phyloP scores from a whole-genome alignment of 805 yeast genomes.

The Kuraishia molischiana region DNA sequence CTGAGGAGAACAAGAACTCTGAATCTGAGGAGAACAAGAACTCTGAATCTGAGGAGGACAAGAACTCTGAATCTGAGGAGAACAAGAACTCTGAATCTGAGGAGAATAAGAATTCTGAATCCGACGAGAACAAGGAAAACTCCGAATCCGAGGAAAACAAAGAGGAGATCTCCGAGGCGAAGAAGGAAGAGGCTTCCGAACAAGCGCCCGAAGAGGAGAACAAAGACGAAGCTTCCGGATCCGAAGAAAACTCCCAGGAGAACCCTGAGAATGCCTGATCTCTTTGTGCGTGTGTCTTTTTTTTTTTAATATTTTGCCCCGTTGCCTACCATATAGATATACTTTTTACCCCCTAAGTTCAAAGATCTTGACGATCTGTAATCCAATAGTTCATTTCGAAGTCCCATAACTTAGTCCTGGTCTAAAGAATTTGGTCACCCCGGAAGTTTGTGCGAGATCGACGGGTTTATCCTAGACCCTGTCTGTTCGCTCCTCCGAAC shows the following conservation, averaged over 20 bases:
- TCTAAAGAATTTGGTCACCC: too few relatives aligned
- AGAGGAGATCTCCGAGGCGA: background rate
- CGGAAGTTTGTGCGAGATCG: too few relatives aligned
- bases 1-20: background rate
- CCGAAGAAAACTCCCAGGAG: background rate
- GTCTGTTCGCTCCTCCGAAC: too few relatives aligned
- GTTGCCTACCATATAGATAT: too few relatives aligned
- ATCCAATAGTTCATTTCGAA: too few relatives aligned
- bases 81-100: background rate
- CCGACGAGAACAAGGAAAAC: background rate
- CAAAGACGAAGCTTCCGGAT: background rate
- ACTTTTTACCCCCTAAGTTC: too few relatives aligned
- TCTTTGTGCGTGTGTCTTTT: too few relatives aligned
- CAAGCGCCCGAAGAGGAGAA: background rate
- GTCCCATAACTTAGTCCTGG: too few relatives aligned
- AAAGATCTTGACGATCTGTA: too few relatives aligned
- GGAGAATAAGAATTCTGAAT: background rate
- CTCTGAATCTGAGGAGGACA: background rate
- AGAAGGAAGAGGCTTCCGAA: background rate
- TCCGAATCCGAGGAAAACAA: background rate
- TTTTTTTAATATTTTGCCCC: too few relatives aligned
- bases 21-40: background rate
- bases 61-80: background rate
- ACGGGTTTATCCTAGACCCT: too few relatives aligned
- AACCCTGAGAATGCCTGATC: background rate